These are phyloP conservation scores for Penicillium daleae DNA, from an alignment of 495 filamentous ascomycete species.

Conservation along the genomic window DNA sequence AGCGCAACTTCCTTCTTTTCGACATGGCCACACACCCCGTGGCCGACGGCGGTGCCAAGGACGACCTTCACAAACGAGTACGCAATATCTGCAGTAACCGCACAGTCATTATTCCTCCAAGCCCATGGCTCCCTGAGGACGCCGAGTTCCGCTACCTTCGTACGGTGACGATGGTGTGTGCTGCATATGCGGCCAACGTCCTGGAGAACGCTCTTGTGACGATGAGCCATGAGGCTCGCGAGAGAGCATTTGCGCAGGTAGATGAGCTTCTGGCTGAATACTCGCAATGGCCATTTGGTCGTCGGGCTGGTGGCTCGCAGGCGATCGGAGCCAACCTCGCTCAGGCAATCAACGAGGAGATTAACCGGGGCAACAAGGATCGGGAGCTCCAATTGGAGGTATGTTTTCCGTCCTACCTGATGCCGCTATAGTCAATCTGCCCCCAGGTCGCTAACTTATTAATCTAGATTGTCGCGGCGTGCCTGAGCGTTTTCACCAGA, in stretches of 20 bases:
- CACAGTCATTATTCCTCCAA: constrained; percentile 84
- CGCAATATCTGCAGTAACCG: constrained; percentile 90
- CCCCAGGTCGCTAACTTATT: constrained; percentile 25
- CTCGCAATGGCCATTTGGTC: constrained; percentile 94
- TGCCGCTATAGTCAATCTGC: neutral
- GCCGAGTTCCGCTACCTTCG: constrained; percentile 90
- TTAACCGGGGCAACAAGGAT: constrained; percentile 82
- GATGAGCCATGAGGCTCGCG: constrained; percentile 89
- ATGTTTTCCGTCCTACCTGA: constrained; percentile 32
- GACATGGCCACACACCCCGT: constrained; percentile 99
- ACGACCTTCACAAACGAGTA: constrained; percentile 91
- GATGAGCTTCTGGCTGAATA: constrained; percentile 95
- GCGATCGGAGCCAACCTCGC: constrained; percentile 93
- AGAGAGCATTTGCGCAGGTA: constrained; percentile 93
- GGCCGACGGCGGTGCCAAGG: constrained; percentile 94
- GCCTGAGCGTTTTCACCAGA: constrained; percentile 94
- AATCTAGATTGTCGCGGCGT: constrained; percentile 81
- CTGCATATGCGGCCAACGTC: constrained; percentile 96
- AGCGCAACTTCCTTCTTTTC: constrained; percentile 98
- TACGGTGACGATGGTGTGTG: constrained; percentile 95
- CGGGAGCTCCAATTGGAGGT: constrained; percentile 95
- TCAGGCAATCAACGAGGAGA: constrained; percentile 85
- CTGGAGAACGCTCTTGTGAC: constrained; percentile 95
- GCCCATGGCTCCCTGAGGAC: constrained; percentile 88
- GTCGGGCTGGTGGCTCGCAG: constrained; percentile 69